phyloP scores from a whole-genome alignment of 139 green algal genomes.

The Parachlorella kessleri region DNA sequence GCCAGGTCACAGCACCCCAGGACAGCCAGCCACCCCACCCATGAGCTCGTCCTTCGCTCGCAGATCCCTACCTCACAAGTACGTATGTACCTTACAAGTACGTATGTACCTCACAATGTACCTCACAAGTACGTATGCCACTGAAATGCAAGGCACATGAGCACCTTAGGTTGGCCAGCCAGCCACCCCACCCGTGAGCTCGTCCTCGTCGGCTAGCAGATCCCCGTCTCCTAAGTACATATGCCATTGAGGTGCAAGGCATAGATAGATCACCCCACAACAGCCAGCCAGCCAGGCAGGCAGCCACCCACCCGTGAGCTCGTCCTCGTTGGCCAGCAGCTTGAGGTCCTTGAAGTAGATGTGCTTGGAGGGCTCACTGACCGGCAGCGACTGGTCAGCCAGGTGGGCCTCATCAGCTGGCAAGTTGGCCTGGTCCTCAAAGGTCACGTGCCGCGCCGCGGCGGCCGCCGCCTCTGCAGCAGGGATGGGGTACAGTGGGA shows the following conservation, averaged over 20 bases:
- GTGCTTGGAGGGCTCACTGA: background rate
- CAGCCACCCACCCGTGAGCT: background rate
- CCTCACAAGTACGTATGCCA: too few species aligned
- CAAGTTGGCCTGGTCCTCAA: background rate
- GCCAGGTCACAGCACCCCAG: too few species aligned
- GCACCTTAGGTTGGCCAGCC: background rate
- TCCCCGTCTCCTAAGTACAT: too few species aligned
- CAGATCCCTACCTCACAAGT: too few species aligned
- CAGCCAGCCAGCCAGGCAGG: background rate
- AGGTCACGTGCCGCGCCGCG: background rate
- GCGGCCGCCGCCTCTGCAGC: background rate
- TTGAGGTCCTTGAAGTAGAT: slow-evolving; percentile 61
- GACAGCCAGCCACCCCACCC: background rate
- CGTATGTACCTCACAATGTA: too few species aligned
- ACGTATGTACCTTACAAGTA: too few species aligned
- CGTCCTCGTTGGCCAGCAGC: slow-evolving; percentile 31
- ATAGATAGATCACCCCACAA: background rate
- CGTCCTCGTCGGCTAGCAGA: too few species aligned
- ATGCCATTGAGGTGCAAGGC: too few species aligned
- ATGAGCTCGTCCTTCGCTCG: too few species aligned
- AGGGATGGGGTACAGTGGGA: background rate
- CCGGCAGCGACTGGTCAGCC: background rate
- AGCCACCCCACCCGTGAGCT: background rate
- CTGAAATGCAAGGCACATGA: too few species aligned
- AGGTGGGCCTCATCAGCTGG: background rate